Evolutionary conservation across 371 early-diverging fungal species (phyloP).

Genomic region (Rhizopus delemar): DNA sequence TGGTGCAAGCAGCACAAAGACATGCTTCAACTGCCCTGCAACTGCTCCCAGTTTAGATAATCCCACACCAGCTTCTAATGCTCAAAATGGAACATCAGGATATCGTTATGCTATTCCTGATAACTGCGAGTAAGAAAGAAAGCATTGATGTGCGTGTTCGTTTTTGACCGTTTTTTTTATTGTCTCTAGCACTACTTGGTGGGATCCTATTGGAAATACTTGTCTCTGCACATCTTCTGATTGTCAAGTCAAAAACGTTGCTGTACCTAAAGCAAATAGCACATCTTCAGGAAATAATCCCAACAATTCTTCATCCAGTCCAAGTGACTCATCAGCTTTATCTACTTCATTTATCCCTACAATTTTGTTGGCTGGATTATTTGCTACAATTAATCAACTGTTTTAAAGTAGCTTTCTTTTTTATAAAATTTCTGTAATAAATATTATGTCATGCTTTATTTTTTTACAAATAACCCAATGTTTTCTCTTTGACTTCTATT

Average conservation of each 20-base stretch:
- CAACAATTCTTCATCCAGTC: not conserved
- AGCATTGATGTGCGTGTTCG: not conserved
- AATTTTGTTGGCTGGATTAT: conserved; percentile 7
- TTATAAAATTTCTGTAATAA: conserved; percentile 1
- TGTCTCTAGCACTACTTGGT: conserved; percentile 55
- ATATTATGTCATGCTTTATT: not conserved
- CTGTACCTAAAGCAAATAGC: conserved; percentile 25
- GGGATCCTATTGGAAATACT: conserved; percentile 65
- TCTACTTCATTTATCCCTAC: not conserved
- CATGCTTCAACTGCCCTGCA: conserved; percentile 69
- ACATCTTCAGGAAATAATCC: conserved; percentile 1
- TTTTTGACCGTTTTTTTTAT: not conserved
- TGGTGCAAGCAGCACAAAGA: conserved; percentile 53
- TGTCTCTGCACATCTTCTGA: conserved; percentile 52
- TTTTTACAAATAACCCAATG: conserved; percentile 38
- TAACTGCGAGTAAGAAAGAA: conserved; percentile 58
- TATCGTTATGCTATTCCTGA: conserved; percentile 56
- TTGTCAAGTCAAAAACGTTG: conserved; percentile 51
- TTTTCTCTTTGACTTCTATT: conserved; percentile 52
- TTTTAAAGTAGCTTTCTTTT: not conserved
- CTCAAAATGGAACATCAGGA: conserved; percentile 47
- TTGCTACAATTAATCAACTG: conserved; percentile 9
- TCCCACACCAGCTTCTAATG: conserved; percentile 52
- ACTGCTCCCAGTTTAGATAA: conserved; percentile 50
- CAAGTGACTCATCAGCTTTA: not conserved